phyloP scores from a whole-genome alignment of 106 monocot species.

The Dioscorea dumetorum region DNA sequence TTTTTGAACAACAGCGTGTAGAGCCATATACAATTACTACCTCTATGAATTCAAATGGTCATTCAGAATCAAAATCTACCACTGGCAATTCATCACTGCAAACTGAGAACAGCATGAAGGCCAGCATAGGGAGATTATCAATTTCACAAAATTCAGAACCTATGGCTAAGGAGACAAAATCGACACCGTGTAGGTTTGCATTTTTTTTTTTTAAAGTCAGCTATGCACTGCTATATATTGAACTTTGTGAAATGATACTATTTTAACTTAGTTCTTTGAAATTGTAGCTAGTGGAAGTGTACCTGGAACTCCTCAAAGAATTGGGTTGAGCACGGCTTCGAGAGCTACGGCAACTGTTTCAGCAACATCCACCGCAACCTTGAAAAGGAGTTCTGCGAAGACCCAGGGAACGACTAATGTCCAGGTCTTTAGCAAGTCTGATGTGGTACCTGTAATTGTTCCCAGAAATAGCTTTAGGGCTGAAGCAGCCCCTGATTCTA shows the following conservation, averaged over 20 bases:
- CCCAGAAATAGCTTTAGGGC: constrained; percentile 61
- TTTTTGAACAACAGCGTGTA: constrained; percentile 45
- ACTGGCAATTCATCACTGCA: constrained; percentile 32
- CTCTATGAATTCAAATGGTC: constrained; percentile 44
- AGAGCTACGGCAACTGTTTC: constrained; percentile 35
- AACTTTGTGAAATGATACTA: not conserved
- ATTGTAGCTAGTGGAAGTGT: constrained; percentile 50
- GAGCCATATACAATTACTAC: constrained; percentile 65
- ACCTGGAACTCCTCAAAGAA: constrained; percentile 68
- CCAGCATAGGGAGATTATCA: constrained; percentile 67
- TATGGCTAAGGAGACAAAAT: constrained; percentile 61
- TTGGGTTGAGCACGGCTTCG: constrained; percentile 22
- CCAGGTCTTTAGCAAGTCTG: constrained; percentile 44
- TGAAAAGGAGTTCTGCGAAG: constrained; percentile 64
- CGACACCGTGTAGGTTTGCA: constrained; percentile 42
- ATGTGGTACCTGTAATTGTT: constrained; percentile 50
- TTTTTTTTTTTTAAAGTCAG: not conserved
- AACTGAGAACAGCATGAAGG: constrained; percentile 53
- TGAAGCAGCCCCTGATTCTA: constrained; percentile 42
- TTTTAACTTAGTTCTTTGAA: constrained; percentile 6
- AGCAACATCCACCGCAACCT: constrained; percentile 17
- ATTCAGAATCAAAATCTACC: constrained; percentile 54
- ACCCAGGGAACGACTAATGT: constrained; percentile 26
- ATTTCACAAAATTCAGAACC: constrained; percentile 66
- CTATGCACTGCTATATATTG: not conserved